These are phyloP conservation scores for Arthrobotrys entomopaga DNA, from an alignment of 2,329 filamentous ascomycete genomes.

Conservation along the genomic window DNA sequence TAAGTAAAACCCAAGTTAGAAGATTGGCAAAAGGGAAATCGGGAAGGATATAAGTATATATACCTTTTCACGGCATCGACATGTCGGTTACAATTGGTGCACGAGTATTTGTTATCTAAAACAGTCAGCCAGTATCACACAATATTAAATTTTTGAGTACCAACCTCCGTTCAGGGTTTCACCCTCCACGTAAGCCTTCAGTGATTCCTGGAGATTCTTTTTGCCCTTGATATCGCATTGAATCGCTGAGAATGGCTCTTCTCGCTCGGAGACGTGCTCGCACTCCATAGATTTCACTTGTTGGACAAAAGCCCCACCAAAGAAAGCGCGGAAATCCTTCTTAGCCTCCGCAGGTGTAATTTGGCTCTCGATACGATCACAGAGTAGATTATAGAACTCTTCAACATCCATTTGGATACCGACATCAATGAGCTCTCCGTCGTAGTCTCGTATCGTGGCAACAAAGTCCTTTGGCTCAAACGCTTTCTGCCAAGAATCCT, in stretches of 20 bases:
- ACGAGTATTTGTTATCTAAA: constrained; percentile 95
- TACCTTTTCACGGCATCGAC: constrained; percentile 92
- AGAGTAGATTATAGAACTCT: constrained; percentile 93
- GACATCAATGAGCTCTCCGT: constrained; percentile 84
- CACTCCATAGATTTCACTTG: constrained; percentile 97
- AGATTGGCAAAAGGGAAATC: background rate
- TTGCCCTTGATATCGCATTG: constrained; percentile 98
- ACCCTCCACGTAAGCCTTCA: constrained; percentile 94
- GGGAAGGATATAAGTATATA: constrained; percentile 25
- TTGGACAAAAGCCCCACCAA: constrained; percentile 89
- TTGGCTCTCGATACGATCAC: constrained; percentile 89
- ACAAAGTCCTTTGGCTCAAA: constrained; percentile 80
- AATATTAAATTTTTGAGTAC: constrained; percentile 14
- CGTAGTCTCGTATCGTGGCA: constrained; percentile 80
- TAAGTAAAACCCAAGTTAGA: background rate
- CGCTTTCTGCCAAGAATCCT: constrained; percentile 78
- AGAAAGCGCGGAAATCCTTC: constrained; percentile 80
- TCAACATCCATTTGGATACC: constrained; percentile 97
- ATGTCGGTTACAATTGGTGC: constrained; percentile 84
- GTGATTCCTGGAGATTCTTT: constrained; percentile 80
- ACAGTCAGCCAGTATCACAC: constrained; percentile 50
- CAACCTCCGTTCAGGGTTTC: constrained; percentile 91
- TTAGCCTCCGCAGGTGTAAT: constrained; percentile 75
- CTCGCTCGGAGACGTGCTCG: constrained; percentile 86
- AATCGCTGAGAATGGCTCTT: constrained; percentile 92